These are phyloP conservation scores for Veloboletus limbatus DNA, from an alignment of 1,284 basidiomycete species.

Conservation along the genomic window DNA sequence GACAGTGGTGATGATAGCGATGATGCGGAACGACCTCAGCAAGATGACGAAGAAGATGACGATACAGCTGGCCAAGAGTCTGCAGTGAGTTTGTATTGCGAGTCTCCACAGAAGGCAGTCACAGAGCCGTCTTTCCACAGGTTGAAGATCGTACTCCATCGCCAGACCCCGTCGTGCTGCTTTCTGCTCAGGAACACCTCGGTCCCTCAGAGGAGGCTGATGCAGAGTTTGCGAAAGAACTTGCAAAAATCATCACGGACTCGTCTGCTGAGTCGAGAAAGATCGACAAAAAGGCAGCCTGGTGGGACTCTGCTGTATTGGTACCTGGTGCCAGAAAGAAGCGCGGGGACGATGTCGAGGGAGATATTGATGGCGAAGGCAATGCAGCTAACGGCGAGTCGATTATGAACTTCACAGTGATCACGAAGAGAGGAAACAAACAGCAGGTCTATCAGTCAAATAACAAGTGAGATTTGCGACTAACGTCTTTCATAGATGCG, in stretches of 20 bases:
- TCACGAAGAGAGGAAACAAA: conserved; percentile 93
- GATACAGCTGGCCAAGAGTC: conserved; percentile 43
- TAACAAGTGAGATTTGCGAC: background rate
- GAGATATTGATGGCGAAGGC: conserved; percentile 42
- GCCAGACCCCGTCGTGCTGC: conserved; percentile 72
- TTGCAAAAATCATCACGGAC: conserved; percentile 93
- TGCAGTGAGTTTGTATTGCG: conserved; percentile 42
- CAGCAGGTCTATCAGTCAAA: conserved; percentile 60
- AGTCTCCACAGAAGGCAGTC: background rate
- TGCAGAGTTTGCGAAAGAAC: conserved; percentile 91
- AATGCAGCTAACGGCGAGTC: conserved; percentile 38
- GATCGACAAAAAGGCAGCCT: conserved; percentile 79
- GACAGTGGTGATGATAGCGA: conserved; percentile 75
- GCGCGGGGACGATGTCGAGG: conserved; percentile 52
- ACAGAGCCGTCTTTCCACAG: conserved; percentile 36
- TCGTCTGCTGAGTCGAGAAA: conserved; percentile 79
- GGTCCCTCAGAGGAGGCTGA: conserved; percentile 86
- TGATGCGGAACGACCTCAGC: conserved; percentile 52
- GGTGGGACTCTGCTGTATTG: conserved; percentile 85
- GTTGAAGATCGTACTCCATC: conserved; percentile 66
- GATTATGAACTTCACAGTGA: conserved; percentile 90
- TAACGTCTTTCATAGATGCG: conserved; percentile 54
- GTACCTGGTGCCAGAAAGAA: conserved; percentile 63
- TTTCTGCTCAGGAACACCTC: conserved; percentile 63
- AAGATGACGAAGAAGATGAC: conserved; percentile 57